These are phyloP conservation scores for Aspergillus fumigatus DNA, from an alignment of 2,329 filamentous ascomycete species.

Conservation along the genomic window DNA sequence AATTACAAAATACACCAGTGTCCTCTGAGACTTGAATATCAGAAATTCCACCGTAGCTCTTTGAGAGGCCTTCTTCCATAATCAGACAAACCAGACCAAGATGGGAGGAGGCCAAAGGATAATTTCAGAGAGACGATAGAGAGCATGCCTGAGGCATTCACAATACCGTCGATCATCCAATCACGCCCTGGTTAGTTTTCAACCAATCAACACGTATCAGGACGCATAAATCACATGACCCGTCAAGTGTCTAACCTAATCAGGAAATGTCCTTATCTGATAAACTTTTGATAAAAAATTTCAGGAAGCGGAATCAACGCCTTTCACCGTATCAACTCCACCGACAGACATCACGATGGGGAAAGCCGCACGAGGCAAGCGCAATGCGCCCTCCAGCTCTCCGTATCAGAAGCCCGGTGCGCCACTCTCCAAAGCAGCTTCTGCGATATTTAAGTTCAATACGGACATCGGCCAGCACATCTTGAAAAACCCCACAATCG, in stretches of 20 bases:
- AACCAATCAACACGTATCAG: background rate
- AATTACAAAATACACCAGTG: background rate
- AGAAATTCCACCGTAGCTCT: background rate
- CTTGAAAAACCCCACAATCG: constrained; percentile 5
- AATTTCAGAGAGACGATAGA: too few relatives aligned
- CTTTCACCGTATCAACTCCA: background rate
- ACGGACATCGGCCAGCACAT: constrained; percentile 7
- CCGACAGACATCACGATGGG: constrained; percentile 1
- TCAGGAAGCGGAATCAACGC: background rate
- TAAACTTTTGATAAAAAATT: background rate
- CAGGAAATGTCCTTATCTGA: background rate
- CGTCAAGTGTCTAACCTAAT: background rate
- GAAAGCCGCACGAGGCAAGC: constrained; percentile 2
- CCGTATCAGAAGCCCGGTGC: constrained; percentile 6
- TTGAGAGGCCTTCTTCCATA: too few relatives aligned
- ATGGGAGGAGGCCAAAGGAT: background rate
- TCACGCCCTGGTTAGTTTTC: background rate
- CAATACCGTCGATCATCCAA: background rate
- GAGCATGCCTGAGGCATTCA: background rate
- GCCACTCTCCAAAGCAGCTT: background rate
- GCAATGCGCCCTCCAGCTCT: constrained; percentile 1
- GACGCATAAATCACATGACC: background rate
- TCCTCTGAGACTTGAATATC: background rate
- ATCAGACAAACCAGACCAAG: too few relatives aligned
- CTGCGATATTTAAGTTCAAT: constrained; percentile 8